phyloP scores from a whole-genome alignment of 345 rosid genomes.

The Salix suchowensis region DNA sequence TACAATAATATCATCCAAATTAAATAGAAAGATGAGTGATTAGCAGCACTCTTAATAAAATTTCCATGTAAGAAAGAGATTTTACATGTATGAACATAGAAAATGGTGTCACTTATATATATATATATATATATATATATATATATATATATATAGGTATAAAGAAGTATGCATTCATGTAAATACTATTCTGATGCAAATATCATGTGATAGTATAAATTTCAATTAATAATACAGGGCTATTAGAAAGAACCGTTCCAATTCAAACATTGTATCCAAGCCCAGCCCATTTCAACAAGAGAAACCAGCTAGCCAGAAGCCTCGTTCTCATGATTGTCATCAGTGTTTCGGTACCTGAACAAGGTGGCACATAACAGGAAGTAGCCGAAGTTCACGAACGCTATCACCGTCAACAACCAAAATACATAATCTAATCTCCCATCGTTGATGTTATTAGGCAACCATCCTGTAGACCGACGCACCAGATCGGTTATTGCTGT shows the following conservation, averaged over 20 bases:
- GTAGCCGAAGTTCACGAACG: constrained; percentile 41
- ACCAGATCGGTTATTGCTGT: constrained; percentile 35
- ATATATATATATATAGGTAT: no score
- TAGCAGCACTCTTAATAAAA: no score
- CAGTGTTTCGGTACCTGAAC: constrained; percentile 26
- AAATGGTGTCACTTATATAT: no score
- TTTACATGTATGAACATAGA: no score
- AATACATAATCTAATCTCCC: constrained; percentile 47
- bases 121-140: no score
- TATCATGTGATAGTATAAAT: no score
- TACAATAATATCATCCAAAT: no score
- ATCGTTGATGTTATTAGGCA: constrained; percentile 40
- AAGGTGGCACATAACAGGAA: constrained; percentile 33
- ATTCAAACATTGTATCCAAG: not conserved
- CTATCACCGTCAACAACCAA: constrained; percentile 35
- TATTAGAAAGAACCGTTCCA: not conserved
- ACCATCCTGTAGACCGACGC: constrained; percentile 37
- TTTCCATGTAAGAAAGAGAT: no score
- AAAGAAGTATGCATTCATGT: no score
- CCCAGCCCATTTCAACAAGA: not conserved
- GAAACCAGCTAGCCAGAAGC: not conserved
- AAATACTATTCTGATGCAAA: no score
- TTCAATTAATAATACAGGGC: not conserved
- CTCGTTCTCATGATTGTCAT: not conserved
- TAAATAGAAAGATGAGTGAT: no score